Conservation (phyloP, 2,329 filamentous ascomycete species). For the Fusarium buxicola region DNA sequence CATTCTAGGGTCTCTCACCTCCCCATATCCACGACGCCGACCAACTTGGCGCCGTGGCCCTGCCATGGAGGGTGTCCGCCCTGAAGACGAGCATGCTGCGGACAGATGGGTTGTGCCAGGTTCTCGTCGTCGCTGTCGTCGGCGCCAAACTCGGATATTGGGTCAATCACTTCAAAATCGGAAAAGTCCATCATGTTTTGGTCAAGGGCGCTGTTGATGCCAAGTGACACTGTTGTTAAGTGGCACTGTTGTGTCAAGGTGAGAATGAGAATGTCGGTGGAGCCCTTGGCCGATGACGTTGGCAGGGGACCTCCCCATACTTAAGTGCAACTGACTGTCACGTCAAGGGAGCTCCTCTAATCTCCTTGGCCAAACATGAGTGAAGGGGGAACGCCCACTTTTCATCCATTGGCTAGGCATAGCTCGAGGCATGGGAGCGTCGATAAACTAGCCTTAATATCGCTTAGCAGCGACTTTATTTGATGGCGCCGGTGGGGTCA, state of each 20-base stretch:
- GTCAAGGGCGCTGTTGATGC: neutral
- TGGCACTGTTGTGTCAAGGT: neutral
- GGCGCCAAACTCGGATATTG: conserved; percentile 34
- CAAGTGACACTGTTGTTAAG: neutral
- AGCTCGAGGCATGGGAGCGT: neutral
- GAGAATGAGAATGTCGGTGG: no score
- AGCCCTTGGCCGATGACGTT: no score
- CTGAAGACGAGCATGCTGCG: conserved; percentile 4
- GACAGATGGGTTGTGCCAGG: conserved; percentile 4
- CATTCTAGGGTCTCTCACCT: conserved; percentile 39
- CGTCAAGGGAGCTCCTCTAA: neutral
- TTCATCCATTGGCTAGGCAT: neutral
- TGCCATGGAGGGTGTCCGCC: conserved; percentile 47
- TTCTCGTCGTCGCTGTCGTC: conserved; percentile 31
- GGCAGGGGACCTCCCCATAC: no score
- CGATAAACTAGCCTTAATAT: neutral
- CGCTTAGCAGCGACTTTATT: neutral
- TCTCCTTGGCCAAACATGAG: neutral
- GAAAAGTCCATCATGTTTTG: conserved; percentile 38
- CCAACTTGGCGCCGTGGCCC: conserved; percentile 46
- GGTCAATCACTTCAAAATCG: conserved; percentile 43
- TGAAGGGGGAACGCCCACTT: no score
- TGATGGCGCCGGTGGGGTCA: neutral
- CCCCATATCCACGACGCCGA: conserved; percentile 54
- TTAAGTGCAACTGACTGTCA: neutral